These are phyloP conservation scores for Fusarium virguliforme DNA, from an alignment of 2,329 filamentous ascomycete species.

Conservation along the genomic window DNA sequence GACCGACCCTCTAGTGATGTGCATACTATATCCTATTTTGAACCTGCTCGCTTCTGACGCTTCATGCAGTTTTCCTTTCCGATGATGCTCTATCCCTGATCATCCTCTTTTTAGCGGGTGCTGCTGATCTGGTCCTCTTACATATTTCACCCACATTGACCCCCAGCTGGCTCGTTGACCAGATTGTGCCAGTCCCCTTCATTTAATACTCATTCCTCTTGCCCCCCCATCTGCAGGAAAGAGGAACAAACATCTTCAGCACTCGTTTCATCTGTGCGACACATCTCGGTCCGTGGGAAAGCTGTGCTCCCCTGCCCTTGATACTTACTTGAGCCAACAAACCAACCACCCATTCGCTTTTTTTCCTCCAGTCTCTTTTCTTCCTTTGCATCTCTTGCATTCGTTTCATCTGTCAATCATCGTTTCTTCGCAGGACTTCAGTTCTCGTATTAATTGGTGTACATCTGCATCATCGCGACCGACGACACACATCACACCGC, in stretches of 20 bases:
- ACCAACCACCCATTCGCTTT: conserved; percentile 23
- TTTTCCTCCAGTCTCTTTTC: conserved; percentile 18
- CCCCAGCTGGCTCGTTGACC: conserved; percentile 14
- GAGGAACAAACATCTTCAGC: conserved; percentile 40
- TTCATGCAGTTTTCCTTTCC: conserved; percentile 19
- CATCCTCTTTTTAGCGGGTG: conserved; percentile 25
- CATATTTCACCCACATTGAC: conserved; percentile 20
- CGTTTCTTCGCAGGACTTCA: conserved; percentile 1
- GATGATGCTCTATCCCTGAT: conserved; percentile 34
- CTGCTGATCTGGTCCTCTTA: conserved; percentile 18
- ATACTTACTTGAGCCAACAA: conserved; percentile 28
- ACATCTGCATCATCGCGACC: conserved; percentile 21
- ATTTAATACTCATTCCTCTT: conserved; percentile 26
- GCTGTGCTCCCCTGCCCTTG: conserved; percentile 48
- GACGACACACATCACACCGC: conserved; percentile 1
- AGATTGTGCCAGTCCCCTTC: conserved; percentile 40
- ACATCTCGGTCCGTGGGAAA: conserved; percentile 35
- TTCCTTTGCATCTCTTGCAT: conserved; percentile 4
- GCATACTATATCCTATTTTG: conserved; percentile 42
- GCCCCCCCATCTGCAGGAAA: conserved; percentile 20
- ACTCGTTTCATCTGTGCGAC: conserved; percentile 48
- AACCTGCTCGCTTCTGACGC: conserved; percentile 9
- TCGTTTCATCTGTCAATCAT: conserved; percentile 12
- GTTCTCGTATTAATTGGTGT: conserved; percentile 20
- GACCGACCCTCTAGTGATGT: conserved; percentile 38